A percentile compares a stretch with the other conserved stretches of the same genome.
Evolutionary conservation across 768 basidiomycete genomes (phyloP).

Genomic region (Lactarius akahatsu): DNA sequence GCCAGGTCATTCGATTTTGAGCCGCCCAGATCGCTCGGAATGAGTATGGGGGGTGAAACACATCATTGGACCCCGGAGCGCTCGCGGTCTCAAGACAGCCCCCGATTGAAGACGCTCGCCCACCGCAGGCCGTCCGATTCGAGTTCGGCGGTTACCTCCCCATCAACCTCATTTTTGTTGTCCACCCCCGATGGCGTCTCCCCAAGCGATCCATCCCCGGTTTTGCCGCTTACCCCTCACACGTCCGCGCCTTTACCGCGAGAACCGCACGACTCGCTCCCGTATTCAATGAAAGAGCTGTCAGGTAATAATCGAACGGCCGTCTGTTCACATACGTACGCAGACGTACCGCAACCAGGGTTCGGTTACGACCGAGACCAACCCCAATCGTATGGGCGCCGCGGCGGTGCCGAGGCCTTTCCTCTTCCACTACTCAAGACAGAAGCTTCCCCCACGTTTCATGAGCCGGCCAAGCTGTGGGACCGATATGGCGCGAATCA

Average conservation of each 20-base stretch:
- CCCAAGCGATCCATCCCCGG: constrained; percentile 29
- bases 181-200: constrained; percentile 26
- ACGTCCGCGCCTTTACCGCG: constrained; percentile 14
- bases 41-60: constrained; percentile 14
- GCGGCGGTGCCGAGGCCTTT: constrained; percentile 4
- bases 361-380: constrained; percentile 16
- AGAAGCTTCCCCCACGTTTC: constrained; percentile 5
- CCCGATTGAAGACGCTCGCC: constrained; percentile 12
- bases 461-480: constrained; percentile 12
- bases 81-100: constrained; percentile 13
- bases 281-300: constrained; percentile 4
- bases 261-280: constrained; percentile 10
- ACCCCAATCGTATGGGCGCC: constrained; percentile 8
- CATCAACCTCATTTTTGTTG: constrained; percentile 27
- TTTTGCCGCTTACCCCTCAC: constrained; percentile 23
- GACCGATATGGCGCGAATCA: constrained; percentile 15
- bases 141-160: constrained; percentile 26
- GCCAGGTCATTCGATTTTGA: constrained; percentile 8
- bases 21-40: constrained; percentile 6
- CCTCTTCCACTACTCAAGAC: constrained; percentile 1
- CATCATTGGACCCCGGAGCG: constrained; percentile 24
- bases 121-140: constrained; percentile 24
- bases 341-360: constrained; percentile 9
- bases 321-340: constrained; percentile 14
- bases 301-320: constrained; percentile 17